Base-by-base conservation (phyloP, 139 green algal species). In the Chlorella sp. region DNA sequence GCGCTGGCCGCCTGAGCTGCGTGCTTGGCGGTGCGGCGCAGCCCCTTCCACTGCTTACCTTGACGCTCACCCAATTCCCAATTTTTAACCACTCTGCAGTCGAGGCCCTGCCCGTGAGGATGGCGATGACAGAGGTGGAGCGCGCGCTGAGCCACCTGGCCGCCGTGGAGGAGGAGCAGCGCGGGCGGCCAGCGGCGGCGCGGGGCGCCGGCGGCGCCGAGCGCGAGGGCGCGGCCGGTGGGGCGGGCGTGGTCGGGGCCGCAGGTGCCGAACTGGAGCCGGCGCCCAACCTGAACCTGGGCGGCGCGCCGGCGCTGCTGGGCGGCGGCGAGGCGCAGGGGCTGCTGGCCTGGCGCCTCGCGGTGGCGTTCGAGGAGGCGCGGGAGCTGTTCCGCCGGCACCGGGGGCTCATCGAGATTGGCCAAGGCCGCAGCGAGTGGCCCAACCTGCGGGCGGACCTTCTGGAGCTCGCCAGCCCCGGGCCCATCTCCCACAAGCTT, bases 81-180 rank as follows among this genome's bases (percentile, higher is more conserved):
- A n/a, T n/a, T n/a, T n/a, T n/a, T n/a, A n/a, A n/a, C n/a, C n/a
- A n/a, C n/a, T n/a, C n/a, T n/a, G n/a, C n/a, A n/a, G n/a, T n/a
- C 25, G 83, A 93, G 38, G 90, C 90, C 2, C 68, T 91, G 38
- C 87, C 88, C 2, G 40, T 66, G 48, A 71, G 91, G 45, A 83
- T 95, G 70, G 87, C 84, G 0, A 88, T 91, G 82, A 79, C 86
- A 2, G 86, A 88, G 7, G 62, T 93, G 50, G 88, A 91, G 61
- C 75, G 85, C 1, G 75, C 84, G 1, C 74, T 95, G 23, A 55
- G 64, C 19, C 45, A 73, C 1, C 62, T 88, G 42, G 55, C 51
- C 19, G 67, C 19, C 29, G 71, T 75, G 8, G 70, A 81, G 50
- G 73, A 77, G 53, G 77, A 41, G 68, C 53, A 2, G 66, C 31